phyloP scores from a whole-genome alignment of 495 filamentous ascomycete genomes.

The Xylaria curta region DNA sequence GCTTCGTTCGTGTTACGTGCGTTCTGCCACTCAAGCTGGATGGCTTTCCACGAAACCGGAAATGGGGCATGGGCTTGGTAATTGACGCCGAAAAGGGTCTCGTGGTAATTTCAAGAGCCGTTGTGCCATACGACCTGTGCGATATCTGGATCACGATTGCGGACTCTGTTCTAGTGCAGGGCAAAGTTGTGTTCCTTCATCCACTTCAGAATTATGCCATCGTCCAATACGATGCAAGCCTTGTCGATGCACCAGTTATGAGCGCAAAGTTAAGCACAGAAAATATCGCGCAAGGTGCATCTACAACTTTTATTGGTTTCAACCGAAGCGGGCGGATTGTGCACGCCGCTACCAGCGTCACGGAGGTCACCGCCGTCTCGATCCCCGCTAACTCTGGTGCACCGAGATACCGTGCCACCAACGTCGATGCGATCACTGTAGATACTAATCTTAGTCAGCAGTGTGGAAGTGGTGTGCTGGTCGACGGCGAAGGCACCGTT shows the following conservation, averaged over 20 bases:
- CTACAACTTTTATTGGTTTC: constrained; percentile 95
- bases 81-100: constrained; percentile 95
- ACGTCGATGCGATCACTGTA: constrained; percentile 96
- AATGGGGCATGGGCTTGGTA: constrained; percentile 94
- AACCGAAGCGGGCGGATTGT: constrained; percentile 95
- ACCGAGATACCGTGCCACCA: constrained; percentile 94
- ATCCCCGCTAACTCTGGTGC: constrained; percentile 91
- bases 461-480: constrained; percentile 93
- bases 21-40: constrained; percentile 95
- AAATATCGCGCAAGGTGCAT: constrained; percentile 83
- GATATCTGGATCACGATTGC: constrained; percentile 95
- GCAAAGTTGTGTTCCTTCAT: constrained; percentile 95
- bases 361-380: constrained; percentile 95
- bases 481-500: constrained; percentile 87
- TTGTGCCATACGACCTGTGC: constrained; percentile 94
- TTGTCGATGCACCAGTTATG: constrained; percentile 92
- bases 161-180: constrained; percentile 91
- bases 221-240: constrained; percentile 89
- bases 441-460: constrained; percentile 89
- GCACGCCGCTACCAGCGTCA: constrained; percentile 91
- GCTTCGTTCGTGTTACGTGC: constrained; percentile 91
- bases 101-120: constrained; percentile 89
- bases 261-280: constrained; percentile 82
- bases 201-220: constrained; percentile 98
- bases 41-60: constrained; percentile 89